A percentile compares a stretch with the other conserved stretches of the same genome.
These are phyloP conservation scores for Chlorella sorokiniana DNA, from an alignment of 139 green algal genomes.

Conservation along the genomic window DNA sequence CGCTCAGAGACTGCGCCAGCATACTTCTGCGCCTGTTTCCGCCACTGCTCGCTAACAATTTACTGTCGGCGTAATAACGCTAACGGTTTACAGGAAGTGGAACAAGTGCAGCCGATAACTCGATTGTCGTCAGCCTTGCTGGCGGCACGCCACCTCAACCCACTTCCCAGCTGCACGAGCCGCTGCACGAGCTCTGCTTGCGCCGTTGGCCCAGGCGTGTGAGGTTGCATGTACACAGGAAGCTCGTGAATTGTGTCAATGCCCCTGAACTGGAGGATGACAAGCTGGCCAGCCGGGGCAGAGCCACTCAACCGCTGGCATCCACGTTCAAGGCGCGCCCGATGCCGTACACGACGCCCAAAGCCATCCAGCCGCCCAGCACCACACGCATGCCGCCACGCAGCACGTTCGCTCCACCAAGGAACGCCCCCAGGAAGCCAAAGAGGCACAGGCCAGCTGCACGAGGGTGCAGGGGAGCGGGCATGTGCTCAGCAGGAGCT, in stretches of 20 bases:
- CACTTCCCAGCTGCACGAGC: too few species aligned
- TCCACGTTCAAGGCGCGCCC: constrained; percentile 60
- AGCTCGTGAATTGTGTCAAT: not conserved
- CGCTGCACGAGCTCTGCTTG: too few species aligned
- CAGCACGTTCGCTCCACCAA: constrained; percentile 68
- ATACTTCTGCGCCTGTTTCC: too few species aligned
- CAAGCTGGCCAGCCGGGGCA: too few species aligned
- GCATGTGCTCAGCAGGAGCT: not conserved
- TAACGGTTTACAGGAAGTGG: too few species aligned
- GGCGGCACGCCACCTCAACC: too few species aligned
- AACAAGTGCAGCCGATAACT: too few species aligned
- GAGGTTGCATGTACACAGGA: not conserved
- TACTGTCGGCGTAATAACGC: too few species aligned
- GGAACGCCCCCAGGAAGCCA: constrained; percentile 64
- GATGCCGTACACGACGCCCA: constrained; percentile 80
- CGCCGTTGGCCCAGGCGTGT: too few species aligned
- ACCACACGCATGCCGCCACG: constrained; percentile 68
- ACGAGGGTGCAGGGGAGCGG: not conserved
- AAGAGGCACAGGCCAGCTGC: constrained; percentile 62
- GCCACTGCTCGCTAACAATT: too few species aligned
- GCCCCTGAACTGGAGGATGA: not conserved
- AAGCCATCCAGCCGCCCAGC: constrained; percentile 81
- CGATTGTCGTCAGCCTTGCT: too few species aligned
- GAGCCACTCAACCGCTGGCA: not conserved
- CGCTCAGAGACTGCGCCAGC: not conserved